These are phyloP conservation scores for Penicillium sp. DNA, from an alignment of 2,329 filamentous ascomycete genomes.

Conservation along the genomic window DNA sequence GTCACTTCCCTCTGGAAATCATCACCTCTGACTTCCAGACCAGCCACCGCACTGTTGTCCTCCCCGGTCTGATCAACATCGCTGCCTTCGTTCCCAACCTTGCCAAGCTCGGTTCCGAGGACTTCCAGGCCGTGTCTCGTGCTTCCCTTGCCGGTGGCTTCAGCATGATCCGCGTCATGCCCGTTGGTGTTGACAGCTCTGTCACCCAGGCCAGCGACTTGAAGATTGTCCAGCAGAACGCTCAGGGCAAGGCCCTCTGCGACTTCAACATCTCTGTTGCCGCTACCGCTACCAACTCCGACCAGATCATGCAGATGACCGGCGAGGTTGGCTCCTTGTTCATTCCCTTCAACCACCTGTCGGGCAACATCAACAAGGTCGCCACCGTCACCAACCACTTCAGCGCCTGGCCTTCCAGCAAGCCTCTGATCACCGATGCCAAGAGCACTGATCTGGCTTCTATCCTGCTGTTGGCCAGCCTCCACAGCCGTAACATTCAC, in stretches of 20 bases:
- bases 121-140: conserved; percentile 70
- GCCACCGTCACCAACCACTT: conserved; percentile 78
- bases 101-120: conserved; percentile 62
- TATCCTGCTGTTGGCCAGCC: conserved; percentile 72
- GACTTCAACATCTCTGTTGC: conserved; percentile 81
- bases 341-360: conserved; percentile 79
- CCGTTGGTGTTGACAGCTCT: conserved; percentile 69
- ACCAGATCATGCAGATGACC: conserved; percentile 72
- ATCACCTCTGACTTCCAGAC: conserved; percentile 87
- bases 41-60: conserved; percentile 73
- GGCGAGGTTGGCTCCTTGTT: conserved; percentile 77
- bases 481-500: conserved; percentile 76
- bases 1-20: conserved; percentile 83
- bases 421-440: conserved; percentile 79
- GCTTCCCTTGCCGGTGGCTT: conserved; percentile 75
- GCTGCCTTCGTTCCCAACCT: conserved; percentile 79
- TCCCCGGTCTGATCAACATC: conserved; percentile 76
- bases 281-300: conserved; percentile 71
- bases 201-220: conserved; percentile 73
- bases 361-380: conserved; percentile 81
- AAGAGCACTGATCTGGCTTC: conserved; percentile 81
- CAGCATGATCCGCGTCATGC: conserved; percentile 79
- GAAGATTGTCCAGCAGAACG: conserved; percentile 71
- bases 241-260: conserved; percentile 66
- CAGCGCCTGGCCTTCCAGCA: conserved; percentile 72